Evolutionary conservation across 2,329 filamentous ascomycete species (phyloP), one percentile per base, ranked within the genome.

Genomic region (Bipolaris cookei): DNA sequence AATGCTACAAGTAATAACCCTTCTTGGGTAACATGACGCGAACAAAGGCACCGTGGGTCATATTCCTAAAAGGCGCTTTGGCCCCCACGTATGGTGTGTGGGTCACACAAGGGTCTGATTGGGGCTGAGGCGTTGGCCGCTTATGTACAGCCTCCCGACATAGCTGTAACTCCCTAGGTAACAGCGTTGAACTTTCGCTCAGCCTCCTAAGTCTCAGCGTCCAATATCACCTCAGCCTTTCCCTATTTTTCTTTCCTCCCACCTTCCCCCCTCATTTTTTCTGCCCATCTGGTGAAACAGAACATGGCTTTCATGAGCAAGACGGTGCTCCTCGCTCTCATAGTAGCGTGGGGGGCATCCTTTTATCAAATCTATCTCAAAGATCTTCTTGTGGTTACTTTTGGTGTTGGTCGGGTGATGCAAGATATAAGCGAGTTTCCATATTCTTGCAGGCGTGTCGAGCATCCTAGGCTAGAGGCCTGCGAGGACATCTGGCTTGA

Each of bases 401-500:
- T 71, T 8, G 71, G 70, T n/a, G 18, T 71, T 20, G 66, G 70
- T 4, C 67, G 71, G 23, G 56, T 64, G 13, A 65, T 70, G 4
- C 68, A 73, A 42, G 53, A 48, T 14, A 66, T 72, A 18, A 67
- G 71, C 6, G 68, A 73, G 14, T 73, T 72, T 35, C 67, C 70
- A 6, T 73, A 63, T 41, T 48, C 56, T 3, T 73, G 70, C 44
- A 58, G 64, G 10, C 63, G 66, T 14, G 38, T 73, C 4, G 51
- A 60, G 23, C 63, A 73, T 54, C 61, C 68, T 8, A 59, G 60
- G 3, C 49, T 74, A 14, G 65, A 72, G 41, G 70, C 61, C 4
- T 73, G 70, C 42, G 71, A 73, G 52, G 70, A 74, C 38, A 39
- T 74, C 3, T 74, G 71, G 69, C 60, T 74, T 6, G 70, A 74